Conservation (phyloP, 176 grass and related monocot species). For the Carex cristatella region DNA sequence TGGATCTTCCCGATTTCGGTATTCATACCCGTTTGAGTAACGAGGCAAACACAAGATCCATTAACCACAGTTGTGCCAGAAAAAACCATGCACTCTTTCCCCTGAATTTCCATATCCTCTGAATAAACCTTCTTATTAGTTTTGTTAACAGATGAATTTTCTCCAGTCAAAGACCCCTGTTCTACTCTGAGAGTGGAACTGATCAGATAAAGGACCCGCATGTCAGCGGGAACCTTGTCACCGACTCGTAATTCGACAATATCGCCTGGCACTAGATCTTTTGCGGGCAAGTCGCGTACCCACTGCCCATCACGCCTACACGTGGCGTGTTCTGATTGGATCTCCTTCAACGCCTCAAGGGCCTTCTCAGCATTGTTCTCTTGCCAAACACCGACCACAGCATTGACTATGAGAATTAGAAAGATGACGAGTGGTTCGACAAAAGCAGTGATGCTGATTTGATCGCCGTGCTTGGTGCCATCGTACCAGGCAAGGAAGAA, state of each 20-base stretch:
- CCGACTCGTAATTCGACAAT: conserved; percentile 71
- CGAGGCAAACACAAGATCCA: conserved; percentile 74
- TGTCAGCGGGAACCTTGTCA: conserved; percentile 86
- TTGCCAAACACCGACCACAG: conserved; percentile 84
- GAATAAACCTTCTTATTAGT: conserved; percentile 35
- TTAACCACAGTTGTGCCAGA: conserved; percentile 82
- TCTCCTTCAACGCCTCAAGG: conserved; percentile 67
- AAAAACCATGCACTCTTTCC: conserved; percentile 91
- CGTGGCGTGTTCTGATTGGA: conserved; percentile 76
- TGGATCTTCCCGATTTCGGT: conserved; percentile 97
- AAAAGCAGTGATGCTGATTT: conserved; percentile 55
- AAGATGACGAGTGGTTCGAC: conserved; percentile 96
- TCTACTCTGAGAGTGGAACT: conserved; percentile 75
- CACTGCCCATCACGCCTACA: conserved; percentile 51
- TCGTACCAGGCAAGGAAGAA: conserved; percentile 74
- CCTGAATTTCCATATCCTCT: conserved; percentile 80
- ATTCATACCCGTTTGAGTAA: conserved; percentile 71
- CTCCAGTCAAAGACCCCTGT: conserved; percentile 84
- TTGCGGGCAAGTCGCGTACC: conserved; percentile 39
- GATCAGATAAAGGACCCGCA: conserved; percentile 62
- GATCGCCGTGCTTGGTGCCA: conserved; percentile 28
- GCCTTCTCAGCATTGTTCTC: conserved; percentile 93
- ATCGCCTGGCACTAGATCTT: conserved; percentile 71
- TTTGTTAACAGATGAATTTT: conserved; percentile 86
- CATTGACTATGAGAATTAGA: conserved; percentile 87